Evolutionary conservation across 139 green algal genomes (phyloP).

Genomic region (Raphidocelis subcapitata): DNA sequence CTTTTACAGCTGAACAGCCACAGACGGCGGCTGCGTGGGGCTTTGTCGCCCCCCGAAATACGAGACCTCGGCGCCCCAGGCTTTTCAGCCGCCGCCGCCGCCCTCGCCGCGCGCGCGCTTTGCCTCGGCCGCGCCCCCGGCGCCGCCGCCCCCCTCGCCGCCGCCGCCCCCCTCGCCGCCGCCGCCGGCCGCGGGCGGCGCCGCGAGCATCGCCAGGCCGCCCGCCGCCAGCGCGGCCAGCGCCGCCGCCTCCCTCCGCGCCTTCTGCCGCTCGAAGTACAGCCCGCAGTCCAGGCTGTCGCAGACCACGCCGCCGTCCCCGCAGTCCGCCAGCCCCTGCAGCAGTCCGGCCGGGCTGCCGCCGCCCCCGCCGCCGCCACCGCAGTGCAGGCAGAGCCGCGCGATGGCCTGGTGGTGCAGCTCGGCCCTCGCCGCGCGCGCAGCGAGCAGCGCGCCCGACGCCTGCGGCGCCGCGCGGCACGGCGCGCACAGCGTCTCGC

Average conservation of each 20-base stretch:
- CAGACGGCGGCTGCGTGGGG: too few species aligned
- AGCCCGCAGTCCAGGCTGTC: constrained; percentile 88
- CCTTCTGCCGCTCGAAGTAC: constrained; percentile 89
- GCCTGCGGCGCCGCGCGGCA: constrained; percentile 58
- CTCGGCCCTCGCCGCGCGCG: constrained; percentile 53
- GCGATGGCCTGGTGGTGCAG: constrained; percentile 64
- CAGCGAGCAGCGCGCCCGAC: constrained; percentile 42
- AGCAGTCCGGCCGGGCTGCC: not conserved
- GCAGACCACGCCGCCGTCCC: constrained; percentile 71
- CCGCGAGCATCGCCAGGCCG: constrained; percentile 32
- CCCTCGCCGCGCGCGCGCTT: too few species aligned
- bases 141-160: too few species aligned
- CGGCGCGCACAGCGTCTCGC: constrained; percentile 62
- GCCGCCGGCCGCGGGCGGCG: too few species aligned
- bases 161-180: too few species aligned
- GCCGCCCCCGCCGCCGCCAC: constrained; percentile 57
- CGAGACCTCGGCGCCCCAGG: too few species aligned
- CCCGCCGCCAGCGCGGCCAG: constrained; percentile 44
- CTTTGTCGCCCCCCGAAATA: too few species aligned
- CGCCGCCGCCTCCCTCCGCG: constrained; percentile 48
- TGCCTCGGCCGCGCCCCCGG: too few species aligned
- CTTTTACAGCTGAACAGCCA: too few species aligned
- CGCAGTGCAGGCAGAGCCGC: constrained; percentile 77
- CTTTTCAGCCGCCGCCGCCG: too few species aligned
- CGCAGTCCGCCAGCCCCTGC: too few species aligned